Conservation (phyloP, 1,284 basidiomycete species). For the Moesziomyces sp. region DNA sequence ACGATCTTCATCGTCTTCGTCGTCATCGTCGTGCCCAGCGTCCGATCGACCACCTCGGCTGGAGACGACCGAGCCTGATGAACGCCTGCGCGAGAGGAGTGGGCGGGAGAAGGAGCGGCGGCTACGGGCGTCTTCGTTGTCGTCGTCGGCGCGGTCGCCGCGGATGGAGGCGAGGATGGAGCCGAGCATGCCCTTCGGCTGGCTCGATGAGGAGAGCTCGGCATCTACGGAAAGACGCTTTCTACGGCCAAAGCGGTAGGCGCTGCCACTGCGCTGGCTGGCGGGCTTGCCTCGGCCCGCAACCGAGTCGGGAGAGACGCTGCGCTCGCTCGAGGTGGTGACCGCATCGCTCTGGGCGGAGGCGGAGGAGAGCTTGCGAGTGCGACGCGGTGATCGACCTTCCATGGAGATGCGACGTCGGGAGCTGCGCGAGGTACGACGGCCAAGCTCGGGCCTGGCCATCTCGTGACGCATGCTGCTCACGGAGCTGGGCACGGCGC, state of each 20-base stretch:
- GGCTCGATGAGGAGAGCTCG: constrained; percentile 26
- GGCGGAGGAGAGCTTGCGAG: constrained; percentile 38
- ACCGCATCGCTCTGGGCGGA: constrained; percentile 46
- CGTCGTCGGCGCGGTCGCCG: constrained; percentile 50
- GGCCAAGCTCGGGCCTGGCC: constrained; percentile 51
- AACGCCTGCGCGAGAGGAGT: constrained; percentile 45
- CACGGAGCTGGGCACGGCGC: constrained; percentile 63
- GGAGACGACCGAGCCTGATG: constrained; percentile 40
- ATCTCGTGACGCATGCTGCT: constrained; percentile 54
- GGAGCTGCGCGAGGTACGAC: constrained; percentile 50
- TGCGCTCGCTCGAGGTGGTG: constrained; percentile 38
- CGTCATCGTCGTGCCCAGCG: constrained; percentile 36
- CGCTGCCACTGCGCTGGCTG: constrained; percentile 52
- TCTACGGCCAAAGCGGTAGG: constrained; percentile 47
- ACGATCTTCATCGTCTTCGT: constrained; percentile 35
- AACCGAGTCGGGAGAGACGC: constrained; percentile 44
- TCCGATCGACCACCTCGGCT: constrained; percentile 34
- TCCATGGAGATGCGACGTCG: constrained; percentile 59
- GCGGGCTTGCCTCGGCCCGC: constrained; percentile 37
- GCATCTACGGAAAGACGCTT: constrained; percentile 35
- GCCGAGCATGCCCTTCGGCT: constrained; percentile 59
- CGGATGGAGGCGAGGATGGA: constrained; percentile 62
- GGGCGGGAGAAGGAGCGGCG: constrained; percentile 47
- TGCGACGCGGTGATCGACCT: constrained; percentile 42
- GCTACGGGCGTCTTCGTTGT: constrained; percentile 49